Base-by-base conservation (phyloP, 257 asterid species). In the Dorcoceras hygrometricum region DNA sequence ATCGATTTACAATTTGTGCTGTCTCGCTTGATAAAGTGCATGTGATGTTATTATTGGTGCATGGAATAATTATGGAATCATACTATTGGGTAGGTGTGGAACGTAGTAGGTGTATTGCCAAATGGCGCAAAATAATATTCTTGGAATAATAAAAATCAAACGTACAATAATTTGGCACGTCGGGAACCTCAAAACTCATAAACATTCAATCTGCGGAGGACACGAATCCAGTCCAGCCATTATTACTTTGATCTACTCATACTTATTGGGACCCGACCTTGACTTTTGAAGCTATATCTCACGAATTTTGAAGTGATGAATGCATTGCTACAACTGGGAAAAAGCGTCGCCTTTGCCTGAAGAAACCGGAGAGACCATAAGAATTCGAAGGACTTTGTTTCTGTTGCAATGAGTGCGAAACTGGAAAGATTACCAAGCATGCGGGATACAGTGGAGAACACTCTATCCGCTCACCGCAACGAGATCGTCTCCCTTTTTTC, bases 401-500 rank as follows among this genome's bases (percentile, higher is more conserved):
- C 18, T 14, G 16, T 72, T 19, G 32, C 68, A 66, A 87, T 84
- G 63, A 61, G 82, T 19, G 77, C 82, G 24, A 86, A 82, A 64
- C 72, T 90, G 12, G 58, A 57, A 59, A 94, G 82, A 62, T 14
- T 79, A 36, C 96, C 95, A 25, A 94, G 98, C 72, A 88, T 88
- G 84, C 81, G 93, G 60, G 96, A 85, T 72, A 82, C 95, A 66
- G 96, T 94, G 22, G 99, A 94, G 73, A 96, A 80, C 63, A 94
- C 99, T 19, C 99, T 94, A 29, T 73, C 89, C 55, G 96, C 95
- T 73, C 96, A 90, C 68, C 84, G 98, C 12, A 88, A 94, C 77
- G 91, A 94, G 59, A 90, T 94, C 57, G 88, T 94, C 66, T 83
- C 96, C 72, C 98, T 94, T 55, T 92, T 94, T 24, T 90, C 96